Conservation (phyloP, 225 moss, liverwort and hornwort genomes). For the Antitrichia curtipendula region DNA sequence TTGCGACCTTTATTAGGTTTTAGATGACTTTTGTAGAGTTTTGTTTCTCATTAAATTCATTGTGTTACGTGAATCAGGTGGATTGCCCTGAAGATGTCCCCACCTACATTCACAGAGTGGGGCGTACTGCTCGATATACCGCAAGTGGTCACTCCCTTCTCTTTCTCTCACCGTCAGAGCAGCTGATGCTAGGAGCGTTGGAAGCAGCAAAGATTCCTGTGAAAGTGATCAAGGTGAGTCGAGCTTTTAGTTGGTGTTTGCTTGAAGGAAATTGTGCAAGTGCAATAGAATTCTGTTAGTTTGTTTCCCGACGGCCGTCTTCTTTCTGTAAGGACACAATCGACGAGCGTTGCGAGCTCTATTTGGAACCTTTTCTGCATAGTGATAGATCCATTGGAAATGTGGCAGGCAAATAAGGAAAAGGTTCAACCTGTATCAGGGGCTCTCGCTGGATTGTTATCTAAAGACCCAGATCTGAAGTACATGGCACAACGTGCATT, state of each 20-base stretch:
- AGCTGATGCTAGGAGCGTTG: slow-evolving; percentile 57
- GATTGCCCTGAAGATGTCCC: slow-evolving; percentile 98
- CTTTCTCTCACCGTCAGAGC: slow-evolving; percentile 73
- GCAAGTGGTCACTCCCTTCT: slow-evolving; percentile 85
- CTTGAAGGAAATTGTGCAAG: not conserved
- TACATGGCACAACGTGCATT: slow-evolving; percentile 89
- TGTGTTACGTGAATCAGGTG: slow-evolving; percentile 34
- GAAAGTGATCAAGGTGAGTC: slow-evolving; percentile 74
- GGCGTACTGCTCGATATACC: slow-evolving; percentile 93
- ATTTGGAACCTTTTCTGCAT: not conserved
- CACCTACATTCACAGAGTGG: slow-evolving; percentile 95
- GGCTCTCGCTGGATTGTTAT: slow-evolving; percentile 70
- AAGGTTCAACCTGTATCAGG: slow-evolving; percentile 87
- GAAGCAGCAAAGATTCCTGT: slow-evolving; percentile 74
- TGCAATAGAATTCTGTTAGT: not conserved
- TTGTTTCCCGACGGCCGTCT: not conserved
- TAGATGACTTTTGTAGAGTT: not conserved
- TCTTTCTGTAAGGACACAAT: not conserved
- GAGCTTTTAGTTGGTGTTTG: not conserved
- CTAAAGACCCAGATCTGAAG: slow-evolving; percentile 79
- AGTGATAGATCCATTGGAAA: not conserved
- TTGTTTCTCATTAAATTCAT: not conserved
- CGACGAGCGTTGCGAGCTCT: not conserved
- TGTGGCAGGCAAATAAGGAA: slow-evolving; percentile 69
- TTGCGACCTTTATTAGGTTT: not conserved